Evolutionary conservation across 495 filamentous ascomycete species (phyloP).

Genomic region (Penicillium pulvis): DNA sequence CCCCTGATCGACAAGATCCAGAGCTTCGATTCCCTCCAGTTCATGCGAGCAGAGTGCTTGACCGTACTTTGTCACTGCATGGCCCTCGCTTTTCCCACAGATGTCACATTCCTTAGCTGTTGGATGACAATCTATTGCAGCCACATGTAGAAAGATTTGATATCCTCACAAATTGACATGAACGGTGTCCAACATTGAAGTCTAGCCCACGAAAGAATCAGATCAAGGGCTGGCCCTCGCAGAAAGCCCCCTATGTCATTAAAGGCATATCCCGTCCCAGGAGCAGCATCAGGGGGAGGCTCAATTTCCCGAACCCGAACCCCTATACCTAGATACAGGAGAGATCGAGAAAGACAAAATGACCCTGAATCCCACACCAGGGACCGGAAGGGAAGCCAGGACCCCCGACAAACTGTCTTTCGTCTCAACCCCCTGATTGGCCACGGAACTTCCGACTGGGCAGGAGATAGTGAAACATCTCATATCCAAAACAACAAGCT

Average conservation of each 20-base stretch:
- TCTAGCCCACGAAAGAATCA: neutral
- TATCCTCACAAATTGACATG: neutral
- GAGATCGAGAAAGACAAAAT: neutral
- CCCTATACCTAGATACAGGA: neutral
- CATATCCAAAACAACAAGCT: constrained; percentile 10
- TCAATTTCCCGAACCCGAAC: neutral
- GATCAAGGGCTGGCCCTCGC: constrained; percentile 1
- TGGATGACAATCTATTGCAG: constrained; percentile 5
- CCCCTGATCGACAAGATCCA: constrained; percentile 28
- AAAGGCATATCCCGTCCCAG: neutral
- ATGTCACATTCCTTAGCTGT: constrained; percentile 18
- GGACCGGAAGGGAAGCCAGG: constrained; percentile 1
- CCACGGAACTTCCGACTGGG: neutral
- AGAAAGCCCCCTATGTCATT: constrained; percentile 2
- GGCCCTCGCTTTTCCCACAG: constrained; percentile 15
- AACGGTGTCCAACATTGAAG: neutral
- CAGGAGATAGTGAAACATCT: constrained; percentile 20
- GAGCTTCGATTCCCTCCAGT: constrained; percentile 10
- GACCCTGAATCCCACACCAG: neutral
- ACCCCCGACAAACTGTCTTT: constrained; percentile 7
- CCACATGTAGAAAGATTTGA: constrained; percentile 10
- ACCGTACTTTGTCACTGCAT: constrained; percentile 8
- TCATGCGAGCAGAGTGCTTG: constrained; percentile 2
- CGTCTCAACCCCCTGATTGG: neutral
- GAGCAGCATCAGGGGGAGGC: neutral